phyloP scores from a whole-genome alignment of 2,329 filamentous ascomycete species.

The Colletotrichum camelliae region DNA sequence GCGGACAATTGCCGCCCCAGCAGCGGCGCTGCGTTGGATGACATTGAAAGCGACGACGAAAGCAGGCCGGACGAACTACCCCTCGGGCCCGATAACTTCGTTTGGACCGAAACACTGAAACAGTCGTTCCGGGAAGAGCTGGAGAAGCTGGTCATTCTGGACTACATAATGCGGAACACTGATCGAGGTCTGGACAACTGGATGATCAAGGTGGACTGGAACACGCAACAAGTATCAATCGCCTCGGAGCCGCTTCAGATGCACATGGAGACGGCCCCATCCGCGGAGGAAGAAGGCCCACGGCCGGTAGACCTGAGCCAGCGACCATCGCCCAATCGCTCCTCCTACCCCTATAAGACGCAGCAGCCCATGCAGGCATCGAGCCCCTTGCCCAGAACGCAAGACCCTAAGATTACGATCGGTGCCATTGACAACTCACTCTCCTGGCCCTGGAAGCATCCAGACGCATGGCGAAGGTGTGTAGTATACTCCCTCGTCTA shows the following conservation, averaged over 20 bases:
- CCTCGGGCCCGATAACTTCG: slow-evolving; percentile 63
- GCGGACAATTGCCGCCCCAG: slow-evolving; percentile 23
- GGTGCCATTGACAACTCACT: slow-evolving; percentile 98
- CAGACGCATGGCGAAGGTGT: slow-evolving; percentile 79
- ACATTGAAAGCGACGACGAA: slow-evolving; percentile 58
- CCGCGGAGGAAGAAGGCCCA: slow-evolving; percentile 55
- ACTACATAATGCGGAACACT: slow-evolving; percentile 99
- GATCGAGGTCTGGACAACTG: slow-evolving; percentile 97
- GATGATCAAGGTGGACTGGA: slow-evolving; percentile 98
- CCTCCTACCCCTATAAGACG: slow-evolving; percentile 72
- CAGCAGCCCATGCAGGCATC: slow-evolving; percentile 86
- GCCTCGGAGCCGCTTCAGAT: slow-evolving; percentile 79
- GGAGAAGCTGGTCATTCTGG: slow-evolving; percentile 94
- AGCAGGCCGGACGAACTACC: slow-evolving; percentile 40
- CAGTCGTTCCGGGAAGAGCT: slow-evolving; percentile 93
- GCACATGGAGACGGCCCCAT: slow-evolving; percentile 59
- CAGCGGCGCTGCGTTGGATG: slow-evolving; percentile 32
- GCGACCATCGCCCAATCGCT: slow-evolving; percentile 41
- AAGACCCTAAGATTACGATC: slow-evolving; percentile 70
- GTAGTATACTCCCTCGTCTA: background rate
- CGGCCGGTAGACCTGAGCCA: slow-evolving; percentile 64
- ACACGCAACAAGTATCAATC: slow-evolving; percentile 82
- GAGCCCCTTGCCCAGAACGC: slow-evolving; percentile 49
- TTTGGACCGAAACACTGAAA: slow-evolving; percentile 88
- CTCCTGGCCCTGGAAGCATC: slow-evolving; percentile 99